Evolutionary conservation across 202 grass and related monocot genomes (phyloP).

Genomic region (Cymbopogon flexuosus): DNA sequence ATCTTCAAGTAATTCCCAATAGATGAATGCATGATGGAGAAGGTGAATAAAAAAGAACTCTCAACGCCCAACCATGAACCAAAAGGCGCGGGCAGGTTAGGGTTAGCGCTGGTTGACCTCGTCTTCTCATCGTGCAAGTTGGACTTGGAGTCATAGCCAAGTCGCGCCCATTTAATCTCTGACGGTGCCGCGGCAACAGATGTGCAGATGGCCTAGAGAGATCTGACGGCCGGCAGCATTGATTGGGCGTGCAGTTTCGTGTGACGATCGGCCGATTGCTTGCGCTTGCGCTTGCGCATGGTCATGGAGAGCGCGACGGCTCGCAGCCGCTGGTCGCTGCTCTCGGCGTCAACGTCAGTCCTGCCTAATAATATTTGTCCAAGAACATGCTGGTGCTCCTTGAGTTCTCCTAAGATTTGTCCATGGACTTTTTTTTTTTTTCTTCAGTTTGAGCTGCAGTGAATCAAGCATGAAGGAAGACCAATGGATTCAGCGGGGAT

Average conservation of each 20-base stretch:
- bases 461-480: too few species aligned
- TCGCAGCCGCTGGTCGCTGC: neutral
- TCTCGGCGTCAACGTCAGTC: neutral
- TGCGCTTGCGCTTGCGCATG: neutral
- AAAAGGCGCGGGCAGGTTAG: neutral
- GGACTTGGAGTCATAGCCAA: conserved; percentile 9
- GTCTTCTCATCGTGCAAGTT: neutral
- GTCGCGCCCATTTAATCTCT: conserved; percentile 16
- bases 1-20: neutral
- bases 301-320: neutral
- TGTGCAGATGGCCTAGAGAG: neutral
- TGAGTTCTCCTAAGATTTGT: too few species aligned
- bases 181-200: conserved; percentile 27
- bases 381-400: neutral
- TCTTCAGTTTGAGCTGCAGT: too few species aligned
- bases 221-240: conserved; percentile 17
- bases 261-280: neutral
- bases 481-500: too few species aligned
- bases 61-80: conserved; percentile 36
- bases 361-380: neutral
- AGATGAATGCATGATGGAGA: neutral
- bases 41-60: conserved; percentile 7
- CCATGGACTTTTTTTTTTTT: too few species aligned
- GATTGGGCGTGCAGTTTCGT: conserved; percentile 33
- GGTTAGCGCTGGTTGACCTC: neutral